Conservation (phyloP, 257 asterid species). For the Jasminum sambac region DNA sequence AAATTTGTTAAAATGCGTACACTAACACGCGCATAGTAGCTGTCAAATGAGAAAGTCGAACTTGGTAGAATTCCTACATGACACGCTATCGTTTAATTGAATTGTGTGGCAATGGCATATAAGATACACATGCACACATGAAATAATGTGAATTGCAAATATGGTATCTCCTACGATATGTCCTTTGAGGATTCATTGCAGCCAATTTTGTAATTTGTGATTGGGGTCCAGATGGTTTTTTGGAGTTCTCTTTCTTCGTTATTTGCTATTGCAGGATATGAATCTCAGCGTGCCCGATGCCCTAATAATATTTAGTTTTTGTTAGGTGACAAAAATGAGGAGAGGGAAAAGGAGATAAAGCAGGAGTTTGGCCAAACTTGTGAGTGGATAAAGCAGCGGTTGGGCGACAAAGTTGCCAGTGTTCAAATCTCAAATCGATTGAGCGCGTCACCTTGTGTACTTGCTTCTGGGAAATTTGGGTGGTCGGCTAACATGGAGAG, state of each 20-base stretch:
- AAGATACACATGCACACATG: not conserved
- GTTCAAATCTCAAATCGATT: conserved; percentile 93
- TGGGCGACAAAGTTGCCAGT: conserved; percentile 81
- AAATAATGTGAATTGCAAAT: not conserved
- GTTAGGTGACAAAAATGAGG: conserved; percentile 90
- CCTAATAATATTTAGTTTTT: conserved; percentile 10
- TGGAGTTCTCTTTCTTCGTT: not conserved
- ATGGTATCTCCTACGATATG: not conserved
- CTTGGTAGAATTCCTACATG: not conserved
- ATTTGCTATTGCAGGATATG: not conserved
- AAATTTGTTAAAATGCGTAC: too few species aligned
- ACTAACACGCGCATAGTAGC: too few species aligned
- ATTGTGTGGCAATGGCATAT: not conserved
- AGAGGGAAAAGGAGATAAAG: conserved; percentile 76
- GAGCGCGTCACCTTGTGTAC: conserved; percentile 92
- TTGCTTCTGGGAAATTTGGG: conserved; percentile 96
- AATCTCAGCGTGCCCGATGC: conserved; percentile 18
- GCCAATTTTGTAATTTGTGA: not conserved
- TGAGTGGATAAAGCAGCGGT: conserved; percentile 86
- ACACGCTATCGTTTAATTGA: not conserved
- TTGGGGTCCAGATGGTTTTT: not conserved
- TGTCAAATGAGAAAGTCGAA: not conserved
- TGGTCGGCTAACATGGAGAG: conserved; percentile 99
- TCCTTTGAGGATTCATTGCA: not conserved
- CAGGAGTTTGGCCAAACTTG: conserved; percentile 85